These are phyloP conservation scores for Kurtzmaniella quercitrusa DNA, from an alignment of 1,139 yeast genomes.

Conservation along the genomic window DNA sequence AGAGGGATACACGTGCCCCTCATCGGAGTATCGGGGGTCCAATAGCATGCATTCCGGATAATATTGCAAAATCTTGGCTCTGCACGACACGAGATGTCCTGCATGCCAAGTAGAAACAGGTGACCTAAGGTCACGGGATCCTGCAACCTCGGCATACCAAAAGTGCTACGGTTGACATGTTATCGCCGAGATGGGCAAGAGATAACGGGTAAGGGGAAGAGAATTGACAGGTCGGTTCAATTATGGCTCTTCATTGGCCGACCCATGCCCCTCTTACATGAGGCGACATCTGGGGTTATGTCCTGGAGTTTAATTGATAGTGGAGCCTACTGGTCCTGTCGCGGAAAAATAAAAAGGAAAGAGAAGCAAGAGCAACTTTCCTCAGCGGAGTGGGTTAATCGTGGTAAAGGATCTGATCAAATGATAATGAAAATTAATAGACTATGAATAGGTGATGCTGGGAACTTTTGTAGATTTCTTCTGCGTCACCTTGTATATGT, in stretches of 20 bases:
- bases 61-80: conserved; percentile 1
- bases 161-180: not conserved
- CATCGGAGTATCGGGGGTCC: not conserved
- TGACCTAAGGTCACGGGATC: conserved; percentile 2
- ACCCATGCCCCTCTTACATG: not conserved
- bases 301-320: no score
- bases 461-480: no score
- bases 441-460: no score
- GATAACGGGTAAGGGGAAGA: not conserved
- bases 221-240: not conserved
- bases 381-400: no score
- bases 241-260: not conserved
- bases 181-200: not conserved
- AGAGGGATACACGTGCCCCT: not conserved
- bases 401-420: no score
- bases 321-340: not conserved
- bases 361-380: no score
- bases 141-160: not conserved
- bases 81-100: not conserved
- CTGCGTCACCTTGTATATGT: no score
- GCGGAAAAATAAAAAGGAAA: no score
- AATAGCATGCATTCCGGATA: not conserved
- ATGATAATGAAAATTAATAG: no score
- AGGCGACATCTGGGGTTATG: not conserved
- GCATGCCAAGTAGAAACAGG: not conserved